Base-by-base conservation (phyloP, 140 eudicot species). In the Anethum foeniculum region DNA sequence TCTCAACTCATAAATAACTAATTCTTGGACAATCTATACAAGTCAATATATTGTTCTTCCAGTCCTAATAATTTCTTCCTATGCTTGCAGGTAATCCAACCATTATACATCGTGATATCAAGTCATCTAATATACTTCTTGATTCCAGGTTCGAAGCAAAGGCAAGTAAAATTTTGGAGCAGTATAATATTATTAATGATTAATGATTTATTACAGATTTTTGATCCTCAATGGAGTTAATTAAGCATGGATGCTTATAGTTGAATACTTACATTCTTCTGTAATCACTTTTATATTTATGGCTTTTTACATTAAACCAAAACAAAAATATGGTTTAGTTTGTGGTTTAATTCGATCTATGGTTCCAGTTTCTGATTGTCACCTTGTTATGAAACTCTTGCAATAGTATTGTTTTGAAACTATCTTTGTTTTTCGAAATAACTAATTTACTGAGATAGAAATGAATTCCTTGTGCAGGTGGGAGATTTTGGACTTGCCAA, bases 401-500 rank as follows among this genome's bases (percentile, higher is more conserved):
- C 19, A 5, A 52, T 51, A 51, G 6, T 39, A 39, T 41, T 3
- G 3, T 62, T 62, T 7, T 3, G 0, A 65, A 11, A 65, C 41
- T 65, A 28, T 11, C 36, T 71, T 51, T 76, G 60, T 36, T 23
- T 72, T 0, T 25, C 2, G 0, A 62, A 23, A 23, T 43, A 41
- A 10, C 52, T 38, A 1, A 74, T 74, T 21, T 74, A 43, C 21
- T 74, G 54, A 74, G 7, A 23, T n/a, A 74, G 36, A 12, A 39
- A 48, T 21, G 28, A 39, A 36, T 36, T 73, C 32, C 6, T 34
- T 43, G 56, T 73, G 77, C 88, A 89, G 93, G 91, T 89, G 80
- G 88, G 89, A 48, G 93, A 89, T 80, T 89, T 89, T 83, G 93
- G 93, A 43, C 86, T 89, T 18, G 93, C 93, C 71, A 89, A 87